Evolutionary conservation across 2,329 filamentous ascomycete species (phyloP), one percentile per base, ranked within the genome.

Genomic region (Stagonosporopsis cucurbitacearum): DNA sequence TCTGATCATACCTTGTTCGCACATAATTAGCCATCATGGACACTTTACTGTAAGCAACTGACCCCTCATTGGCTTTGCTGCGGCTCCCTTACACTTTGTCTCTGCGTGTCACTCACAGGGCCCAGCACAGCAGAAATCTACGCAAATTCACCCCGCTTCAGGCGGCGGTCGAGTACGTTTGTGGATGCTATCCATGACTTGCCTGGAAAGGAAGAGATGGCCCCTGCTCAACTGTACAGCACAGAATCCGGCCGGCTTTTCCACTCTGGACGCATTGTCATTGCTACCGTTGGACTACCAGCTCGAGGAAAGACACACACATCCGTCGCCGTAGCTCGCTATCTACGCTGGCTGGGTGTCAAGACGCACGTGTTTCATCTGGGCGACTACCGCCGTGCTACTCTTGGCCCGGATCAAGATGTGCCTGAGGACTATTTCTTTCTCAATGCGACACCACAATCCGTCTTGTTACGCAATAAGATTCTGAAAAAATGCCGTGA

Each of bases 351-450:
- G 95, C 85, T 99, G 35, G 95, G 95, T 60, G 95, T 99, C 57
- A 99, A 99, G 80, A 98, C 95, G 30, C 89, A 94, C 65, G 96
- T 98, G 67, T 99, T 99, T 75, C 95, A 99, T 74, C 82, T 99
- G 15, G 95, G 96, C 54, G 95, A 99, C 77, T 99, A 99, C 75
- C 89, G 95, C 64, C 87, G 95, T 73, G 93, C 92, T 28, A 96
- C 94, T 15, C 87, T 98, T 61, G 92, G 92, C 17, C 86, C 88
- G 37, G 91, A 88, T 13, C 88, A 89, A 53, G 87, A 93, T 54
- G 90, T 99, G 15, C 96, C 95, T 1, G 91, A 96, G 61, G 95
- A 99, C 74, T 99, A 99, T 77, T 99, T 99, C 80, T 96, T 94
- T 74, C 89, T 96, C 23, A 93, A 98, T 72, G 94, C 96, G 25